Evolutionary conservation across 202 grass and related monocot genomes (phyloP), one percentile per base, ranked within the genome.

Genomic region (Zoysia matrella): DNA sequence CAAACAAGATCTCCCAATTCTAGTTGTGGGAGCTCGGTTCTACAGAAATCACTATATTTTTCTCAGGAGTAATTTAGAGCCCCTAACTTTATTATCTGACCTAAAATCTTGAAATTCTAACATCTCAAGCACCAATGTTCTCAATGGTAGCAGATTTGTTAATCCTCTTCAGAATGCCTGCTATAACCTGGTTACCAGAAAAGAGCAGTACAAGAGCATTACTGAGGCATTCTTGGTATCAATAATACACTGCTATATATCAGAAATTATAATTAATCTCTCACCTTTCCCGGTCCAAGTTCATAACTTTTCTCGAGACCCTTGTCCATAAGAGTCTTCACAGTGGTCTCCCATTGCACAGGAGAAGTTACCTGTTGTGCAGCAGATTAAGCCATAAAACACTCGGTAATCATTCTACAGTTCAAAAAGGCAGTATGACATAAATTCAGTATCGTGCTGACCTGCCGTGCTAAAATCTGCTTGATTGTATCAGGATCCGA

Each of bases 291-390:
- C 74, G 96, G 96, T 40, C 96, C 92, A 44, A 98, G 85, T 88
- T 98, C 92, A 69, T 93, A 98, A 76, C 91, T 93, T 91, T 89
- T 95, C 91, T 93, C 90, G 74, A 98, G 89, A 12, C 96, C 96
- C 68, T 95, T 98, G 65, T 58, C 85, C 82, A 98, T 83, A 51
- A 98, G 89, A 70, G 90, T 93, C 47, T 93, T 95, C 52, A 98
- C 83, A 22, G 90, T 98, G 65, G 69, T 85, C 55, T 98, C 96
- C 96, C 96, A 98, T 52, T 93, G 96, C 8, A 98, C 96, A 0
- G 92, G 96, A 69, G 92, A 95, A 1, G 96, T 98, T 63, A 98
- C 92, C 96, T 98, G 75, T 78, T 36, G 30, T 36, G 65, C 71
- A 43, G 1, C 15, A 69, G 55, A 64, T 75, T 51, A 87, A 84